These are phyloP conservation scores for Trichoderma citrinoviride DNA, from an alignment of 2,329 filamentous ascomycete species.

Conservation along the genomic window DNA sequence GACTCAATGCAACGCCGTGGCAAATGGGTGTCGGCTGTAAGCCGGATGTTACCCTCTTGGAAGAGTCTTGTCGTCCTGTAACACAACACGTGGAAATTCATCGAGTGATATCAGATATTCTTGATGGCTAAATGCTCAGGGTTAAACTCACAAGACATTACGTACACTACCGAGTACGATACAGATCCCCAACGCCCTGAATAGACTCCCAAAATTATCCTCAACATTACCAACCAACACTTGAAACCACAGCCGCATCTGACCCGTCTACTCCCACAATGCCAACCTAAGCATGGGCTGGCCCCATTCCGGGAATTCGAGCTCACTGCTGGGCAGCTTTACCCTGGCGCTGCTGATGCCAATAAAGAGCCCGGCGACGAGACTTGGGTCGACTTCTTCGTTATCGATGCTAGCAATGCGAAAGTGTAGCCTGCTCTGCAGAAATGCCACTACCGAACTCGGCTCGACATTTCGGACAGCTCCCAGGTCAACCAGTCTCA, in stretches of 20 bases:
- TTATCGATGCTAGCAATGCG: slow-evolving; percentile 32
- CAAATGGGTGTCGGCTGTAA: neutral
- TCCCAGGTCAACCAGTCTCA: slow-evolving; percentile 41
- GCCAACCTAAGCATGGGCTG: slow-evolving; percentile 26
- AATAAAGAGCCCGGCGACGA: slow-evolving; percentile 33
- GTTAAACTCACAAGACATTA: slow-evolving; percentile 9
- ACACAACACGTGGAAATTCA: neutral
- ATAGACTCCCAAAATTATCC: neutral
- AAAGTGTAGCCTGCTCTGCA: slow-evolving; percentile 40
- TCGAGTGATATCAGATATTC: neutral
- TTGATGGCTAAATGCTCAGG: neutral
- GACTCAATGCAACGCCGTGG: neutral
- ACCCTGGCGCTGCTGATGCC: slow-evolving; percentile 34
- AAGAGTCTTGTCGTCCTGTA: too few species aligned
- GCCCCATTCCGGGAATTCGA: slow-evolving; percentile 33
- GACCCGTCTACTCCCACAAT: slow-evolving; percentile 26
- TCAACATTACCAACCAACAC: slow-evolving; percentile 3
- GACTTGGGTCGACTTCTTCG: slow-evolving; percentile 27
- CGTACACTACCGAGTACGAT: neutral
- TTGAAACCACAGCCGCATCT: neutral
- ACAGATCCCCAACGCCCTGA: neutral
- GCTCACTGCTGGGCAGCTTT: slow-evolving; percentile 27
- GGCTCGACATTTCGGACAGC: slow-evolving; percentile 40
- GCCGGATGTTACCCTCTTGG: neutral
- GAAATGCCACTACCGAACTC: slow-evolving; percentile 40